Percentiles rank a stretch among this genome's conserved stretches.
Evolutionary conservation across 768 basidiomycete species (phyloP).

Genomic region (Lentinula boryana): DNA sequence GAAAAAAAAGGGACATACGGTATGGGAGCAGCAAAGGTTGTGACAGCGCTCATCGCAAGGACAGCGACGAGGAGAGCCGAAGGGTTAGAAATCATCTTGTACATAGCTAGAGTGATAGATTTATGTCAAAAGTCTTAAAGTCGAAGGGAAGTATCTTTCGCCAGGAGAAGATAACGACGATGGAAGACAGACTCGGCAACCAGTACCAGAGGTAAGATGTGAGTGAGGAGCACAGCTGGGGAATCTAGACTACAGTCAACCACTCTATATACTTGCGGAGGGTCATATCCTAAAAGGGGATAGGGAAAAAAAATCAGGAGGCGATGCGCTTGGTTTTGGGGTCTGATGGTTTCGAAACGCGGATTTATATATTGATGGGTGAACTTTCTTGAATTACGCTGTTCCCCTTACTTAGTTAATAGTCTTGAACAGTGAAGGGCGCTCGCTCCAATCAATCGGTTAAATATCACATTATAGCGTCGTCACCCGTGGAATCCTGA

Average conservation of each 20-base stretch:
- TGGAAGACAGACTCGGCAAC: slow-evolving; percentile 9
- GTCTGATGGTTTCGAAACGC: slow-evolving; percentile 4
- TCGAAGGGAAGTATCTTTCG: slow-evolving; percentile 7
- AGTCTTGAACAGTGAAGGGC: no score
- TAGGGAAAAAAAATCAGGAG: background rate
- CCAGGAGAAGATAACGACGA: slow-evolving; percentile 7
- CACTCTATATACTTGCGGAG: background rate
- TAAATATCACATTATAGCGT: background rate
- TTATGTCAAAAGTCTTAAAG: slow-evolving; percentile 4
- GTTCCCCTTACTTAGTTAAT: background rate
- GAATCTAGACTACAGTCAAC: background rate
- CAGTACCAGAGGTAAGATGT: slow-evolving; percentile 5
- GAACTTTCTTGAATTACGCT: background rate
- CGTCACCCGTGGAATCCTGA: background rate
- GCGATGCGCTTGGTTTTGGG: background rate
- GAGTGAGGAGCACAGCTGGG: slow-evolving; percentile 5
- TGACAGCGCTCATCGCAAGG: slow-evolving; percentile 1
- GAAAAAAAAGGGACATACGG: background rate
- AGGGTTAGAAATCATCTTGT: slow-evolving; percentile 5
- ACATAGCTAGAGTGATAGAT: slow-evolving; percentile 4
- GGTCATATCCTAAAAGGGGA: background rate
- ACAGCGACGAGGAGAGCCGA: slow-evolving; percentile 4
- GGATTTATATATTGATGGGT: background rate
- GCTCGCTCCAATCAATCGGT: background rate
- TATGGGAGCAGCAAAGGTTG: slow-evolving; percentile 2